Percentiles rank a stretch among this genome's conserved stretches.
Conservation (phyloP, 768 basidiomycete genomes). For the Xerocomus brunneocitrinus region DNA sequence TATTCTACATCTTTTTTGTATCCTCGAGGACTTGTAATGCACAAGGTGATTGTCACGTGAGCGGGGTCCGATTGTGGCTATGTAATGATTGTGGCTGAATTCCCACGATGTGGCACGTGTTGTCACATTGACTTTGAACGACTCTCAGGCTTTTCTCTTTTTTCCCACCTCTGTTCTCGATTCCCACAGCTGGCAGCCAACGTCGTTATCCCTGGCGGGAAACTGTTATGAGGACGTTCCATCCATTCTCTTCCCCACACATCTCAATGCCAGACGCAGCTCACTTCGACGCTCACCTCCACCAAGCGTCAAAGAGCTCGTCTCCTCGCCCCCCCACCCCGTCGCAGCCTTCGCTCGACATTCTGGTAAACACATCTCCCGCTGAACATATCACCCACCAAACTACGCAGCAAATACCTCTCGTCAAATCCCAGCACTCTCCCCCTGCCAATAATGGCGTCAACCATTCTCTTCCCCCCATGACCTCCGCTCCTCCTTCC, state of each 20-base stretch:
- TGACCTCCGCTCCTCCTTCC: constrained; percentile 28
- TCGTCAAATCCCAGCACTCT: constrained; percentile 22
- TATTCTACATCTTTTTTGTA: constrained; percentile 18
- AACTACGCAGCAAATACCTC: constrained; percentile 31
- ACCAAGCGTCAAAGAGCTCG: constrained; percentile 34
- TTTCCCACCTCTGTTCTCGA: constrained; percentile 41
- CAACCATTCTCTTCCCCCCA: constrained; percentile 28
- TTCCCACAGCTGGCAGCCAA: constrained; percentile 45
- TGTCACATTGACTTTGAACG: constrained; percentile 21
- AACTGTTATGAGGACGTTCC: constrained; percentile 42
- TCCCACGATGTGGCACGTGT: constrained; percentile 32
- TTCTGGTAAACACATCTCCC: constrained; percentile 31
- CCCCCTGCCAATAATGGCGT: constrained; percentile 25
- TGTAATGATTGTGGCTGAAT: constrained; percentile 19
- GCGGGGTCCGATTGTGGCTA: constrained; percentile 7
- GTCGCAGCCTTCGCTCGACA: constrained; percentile 38
- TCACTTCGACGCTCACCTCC: constrained; percentile 31
- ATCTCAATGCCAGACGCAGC: constrained; percentile 39
- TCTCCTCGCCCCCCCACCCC: constrained; percentile 46
- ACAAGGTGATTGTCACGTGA: constrained; percentile 1
- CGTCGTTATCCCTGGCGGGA: constrained; percentile 37
- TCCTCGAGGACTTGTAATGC: constrained; percentile 21
- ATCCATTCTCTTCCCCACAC: constrained; percentile 40
- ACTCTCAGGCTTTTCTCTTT: constrained; percentile 32
- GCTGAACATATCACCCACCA: constrained; percentile 30